Conservation (phyloP, 352 stramenopile genomes). For the Globisporangium sylvaticum region DNA sequence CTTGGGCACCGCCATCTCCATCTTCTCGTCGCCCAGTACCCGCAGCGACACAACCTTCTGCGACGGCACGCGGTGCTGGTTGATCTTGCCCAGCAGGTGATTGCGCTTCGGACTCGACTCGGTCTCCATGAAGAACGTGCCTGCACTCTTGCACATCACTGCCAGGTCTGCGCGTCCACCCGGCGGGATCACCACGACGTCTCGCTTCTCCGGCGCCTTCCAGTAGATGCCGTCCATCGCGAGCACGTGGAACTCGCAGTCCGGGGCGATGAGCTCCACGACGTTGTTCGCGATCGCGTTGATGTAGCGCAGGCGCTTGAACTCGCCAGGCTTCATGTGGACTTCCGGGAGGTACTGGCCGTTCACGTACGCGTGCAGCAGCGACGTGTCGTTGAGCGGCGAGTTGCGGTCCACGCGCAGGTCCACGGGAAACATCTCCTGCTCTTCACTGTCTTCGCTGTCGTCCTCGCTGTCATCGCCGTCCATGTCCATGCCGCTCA, state of each 20-base stretch:
- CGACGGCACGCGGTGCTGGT: slow-evolving; percentile 66
- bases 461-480: slow-evolving; percentile 17
- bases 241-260: slow-evolving; percentile 53
- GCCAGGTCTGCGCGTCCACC: slow-evolving; percentile 63
- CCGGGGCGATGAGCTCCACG: slow-evolving; percentile 53
- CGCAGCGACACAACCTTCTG: slow-evolving; percentile 59
- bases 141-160: slow-evolving; percentile 38
- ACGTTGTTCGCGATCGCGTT: slow-evolving; percentile 85
- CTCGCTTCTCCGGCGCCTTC: slow-evolving; percentile 30
- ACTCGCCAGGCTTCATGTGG: slow-evolving; percentile 40
- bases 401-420: slow-evolving; percentile 36
- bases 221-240: slow-evolving; percentile 74
- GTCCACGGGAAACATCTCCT: slow-evolving; percentile 34
- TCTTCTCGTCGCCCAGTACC: slow-evolving; percentile 23
- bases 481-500: slow-evolving; percentile 24
- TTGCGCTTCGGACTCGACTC: slow-evolving; percentile 56
- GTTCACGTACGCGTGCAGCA: slow-evolving; percentile 71
- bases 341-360: slow-evolving; percentile 64
- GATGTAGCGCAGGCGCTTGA: slow-evolving; percentile 66
- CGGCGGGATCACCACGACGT: slow-evolving; percentile 58
- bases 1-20: slow-evolving; percentile 28
- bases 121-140: slow-evolving; percentile 64
- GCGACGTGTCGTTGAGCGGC: slow-evolving; percentile 67
- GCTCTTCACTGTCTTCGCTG: slow-evolving; percentile 17
- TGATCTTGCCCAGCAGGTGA: slow-evolving; percentile 49